Base-by-base conservation (phyloP, 192 early-diverging fungal genomes). In the Linnemannia hyalina region DNA sequence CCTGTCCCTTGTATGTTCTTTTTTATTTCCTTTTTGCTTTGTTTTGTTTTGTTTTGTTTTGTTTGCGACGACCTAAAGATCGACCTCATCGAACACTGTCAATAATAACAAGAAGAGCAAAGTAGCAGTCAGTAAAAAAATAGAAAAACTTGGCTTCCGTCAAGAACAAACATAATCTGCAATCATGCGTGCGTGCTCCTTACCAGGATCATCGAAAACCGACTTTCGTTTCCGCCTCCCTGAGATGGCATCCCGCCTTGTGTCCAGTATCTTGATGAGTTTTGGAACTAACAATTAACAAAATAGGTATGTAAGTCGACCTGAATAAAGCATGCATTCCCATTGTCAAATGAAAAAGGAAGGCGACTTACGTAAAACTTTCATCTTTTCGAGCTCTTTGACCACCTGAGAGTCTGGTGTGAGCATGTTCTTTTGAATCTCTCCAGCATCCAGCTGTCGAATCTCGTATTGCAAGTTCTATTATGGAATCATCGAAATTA, bases 391-490 rank as follows among this genome's bases (percentile, higher is more conserved):
- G 18, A 85, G 73, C n/a, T 85, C 77, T 47, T 55, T 47, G 35
- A 47, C 60, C 1, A 80, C 78, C 40, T 75, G 70, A 15, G 83
- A 85, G 32, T 77, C 46, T n/a, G 74, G 63, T 35, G 78, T 63
- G 26, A 85, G 10, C 16, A 80, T 71, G 60, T 76, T 85, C 46
- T 65, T 80, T 54, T 85, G 46, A 11, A 85, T 76, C 4, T 85
- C 75, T 26, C 74, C 78, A n/a, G 78, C 49, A 68, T 85, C 78
- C 44, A 85, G 63, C 36, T 75, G 46, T 55, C 32, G 47, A 32
- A 85, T 72, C n/a, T 80, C 78, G 29, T 32, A 57, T 57, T 77
- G 69, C 9, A 85, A 47, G 20, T 74, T 77, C 83, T 85, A 80
- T 10, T 10, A 18, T 29, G 29, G 69, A 22, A 36, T 4, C 20